These are phyloP conservation scores for Atkinsonella texensis DNA, from an alignment of 2,329 filamentous ascomycete species.

Conservation along the genomic window DNA sequence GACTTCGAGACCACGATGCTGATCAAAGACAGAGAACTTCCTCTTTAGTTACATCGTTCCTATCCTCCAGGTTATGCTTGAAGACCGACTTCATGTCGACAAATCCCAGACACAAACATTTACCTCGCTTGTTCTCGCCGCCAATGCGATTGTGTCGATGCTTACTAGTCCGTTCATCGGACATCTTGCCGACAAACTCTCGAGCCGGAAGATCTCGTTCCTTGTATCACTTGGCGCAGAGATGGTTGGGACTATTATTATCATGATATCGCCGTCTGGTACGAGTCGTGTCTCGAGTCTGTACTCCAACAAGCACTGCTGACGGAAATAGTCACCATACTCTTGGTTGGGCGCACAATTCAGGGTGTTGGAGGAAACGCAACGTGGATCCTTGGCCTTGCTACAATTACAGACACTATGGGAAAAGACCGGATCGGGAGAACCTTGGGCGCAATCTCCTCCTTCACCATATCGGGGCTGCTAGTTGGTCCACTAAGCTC, in stretches of 20 bases:
- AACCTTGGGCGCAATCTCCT: neutral
- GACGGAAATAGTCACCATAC: neutral
- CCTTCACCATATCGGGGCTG: neutral
- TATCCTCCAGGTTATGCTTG: neutral
- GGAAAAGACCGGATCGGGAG: neutral
- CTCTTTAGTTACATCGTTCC: neutral
- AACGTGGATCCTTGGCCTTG: neutral
- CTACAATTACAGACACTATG: neutral
- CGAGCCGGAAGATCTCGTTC: neutral
- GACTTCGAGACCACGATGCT: neutral
- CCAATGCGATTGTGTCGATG: neutral
- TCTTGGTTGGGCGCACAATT: neutral
- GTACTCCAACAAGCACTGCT: neutral
- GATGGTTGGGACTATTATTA: neutral
- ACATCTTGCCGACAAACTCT: neutral
- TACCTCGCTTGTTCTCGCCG: neutral
- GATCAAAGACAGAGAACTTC: neutral
- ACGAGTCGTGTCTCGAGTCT: neutral
- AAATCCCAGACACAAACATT: neutral
- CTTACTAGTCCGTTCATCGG: neutral
- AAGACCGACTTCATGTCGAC: neutral
- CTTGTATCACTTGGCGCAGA: neutral
- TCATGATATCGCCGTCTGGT: conserved; percentile 1
- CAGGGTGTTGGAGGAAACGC: neutral
- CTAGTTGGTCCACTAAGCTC: neutral